These are phyloP conservation scores for Colletotrichum somersetense DNA, from an alignment of 2,329 filamentous ascomycete genomes.

Conservation along the genomic window DNA sequence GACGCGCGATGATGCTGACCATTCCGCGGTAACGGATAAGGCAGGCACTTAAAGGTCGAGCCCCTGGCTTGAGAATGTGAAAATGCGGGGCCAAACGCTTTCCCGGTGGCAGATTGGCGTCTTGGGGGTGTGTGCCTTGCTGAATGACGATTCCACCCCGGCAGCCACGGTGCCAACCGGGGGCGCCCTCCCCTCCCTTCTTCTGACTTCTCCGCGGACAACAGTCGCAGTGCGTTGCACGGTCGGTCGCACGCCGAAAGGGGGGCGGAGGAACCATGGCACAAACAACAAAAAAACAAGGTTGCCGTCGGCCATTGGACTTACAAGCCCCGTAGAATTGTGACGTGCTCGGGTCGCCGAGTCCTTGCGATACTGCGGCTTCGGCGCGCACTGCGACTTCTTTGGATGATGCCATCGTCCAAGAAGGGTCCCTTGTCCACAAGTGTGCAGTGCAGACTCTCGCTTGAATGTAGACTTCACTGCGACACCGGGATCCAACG, in stretches of 20 bases:
- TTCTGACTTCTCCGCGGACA: conserved; percentile 39
- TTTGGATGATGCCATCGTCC: background rate
- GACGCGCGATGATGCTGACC: conserved; percentile 41
- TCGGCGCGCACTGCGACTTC: conserved; percentile 17
- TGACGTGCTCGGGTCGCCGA: conserved; percentile 32
- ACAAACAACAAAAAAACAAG: conserved; percentile 20
- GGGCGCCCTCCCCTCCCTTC: conserved; percentile 25
- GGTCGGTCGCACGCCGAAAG: background rate
- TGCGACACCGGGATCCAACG: conserved; percentile 64
- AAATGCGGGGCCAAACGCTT: conserved; percentile 36
- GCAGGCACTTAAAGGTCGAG: conserved; percentile 38
- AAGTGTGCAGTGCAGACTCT: conserved; percentile 1
- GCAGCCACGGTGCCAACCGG: conserved; percentile 37
- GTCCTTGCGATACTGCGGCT: conserved; percentile 15
- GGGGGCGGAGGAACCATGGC: conserved; percentile 10
- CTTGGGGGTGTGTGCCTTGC: conserved; percentile 26
- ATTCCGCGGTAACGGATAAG: conserved; percentile 42
- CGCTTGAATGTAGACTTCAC: conserved; percentile 25
- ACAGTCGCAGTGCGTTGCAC: conserved; percentile 1
- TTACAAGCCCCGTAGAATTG: conserved; percentile 5
- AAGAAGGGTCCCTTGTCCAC: background rate
- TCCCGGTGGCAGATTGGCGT: conserved; percentile 30
- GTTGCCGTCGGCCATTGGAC: conserved; percentile 23
- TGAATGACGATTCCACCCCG: conserved; percentile 39
- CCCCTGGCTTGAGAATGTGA: conserved; percentile 26